Evolutionary conservation across 140 eudicot species (phyloP), one percentile per base, ranked within the genome.

Genomic region (Bidens hawaiensis): DNA sequence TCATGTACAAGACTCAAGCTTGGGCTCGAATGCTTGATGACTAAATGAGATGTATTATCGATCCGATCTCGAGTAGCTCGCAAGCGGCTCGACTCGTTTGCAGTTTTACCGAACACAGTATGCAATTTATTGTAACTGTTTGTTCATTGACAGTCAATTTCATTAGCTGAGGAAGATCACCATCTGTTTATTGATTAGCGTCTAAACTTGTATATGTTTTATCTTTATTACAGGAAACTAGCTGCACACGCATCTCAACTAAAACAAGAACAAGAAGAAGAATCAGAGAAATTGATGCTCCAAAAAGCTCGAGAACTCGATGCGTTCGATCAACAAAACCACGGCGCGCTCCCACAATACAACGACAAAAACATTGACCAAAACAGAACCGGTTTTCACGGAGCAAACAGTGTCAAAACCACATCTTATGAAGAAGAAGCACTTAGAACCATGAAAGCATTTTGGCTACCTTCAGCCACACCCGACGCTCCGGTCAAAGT

Each of bases 401-500:
- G 98, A 47, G 98, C 96, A 21, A 91, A 91, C 74, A 91, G 98
- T 41, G 98, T 91, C 18, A 87, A 82, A 66, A 72, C 96, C 62
- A 91, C 98, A 15, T 87, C 96, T 21, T 91, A 73, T 12, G 98
- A 91, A 80, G 98, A 69, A 68, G 98, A 91, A 85, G 96, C 98
- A 24, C 82, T 91, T 1, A 74, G 89, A 52, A 91, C 98, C 64
- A 91, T 91, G 98, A 91, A 91, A 72, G 98, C 98, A 11, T 91
- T 91, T 62, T 91, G 98, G 98, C 80, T 91, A 25, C 98, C 98
- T 12, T 91, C 96, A 11, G 96, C 98, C 3, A 91, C 98, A 26
- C 96, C 96, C 1, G 96, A 82, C 57, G 96, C 99, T 52, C 80
- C 93, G 4, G 83, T 70, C 33, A 91, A 91, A 64, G 93, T 91